Conservation (phyloP, 2,329 filamentous ascomycete species). For the Cadophora gregata region DNA sequence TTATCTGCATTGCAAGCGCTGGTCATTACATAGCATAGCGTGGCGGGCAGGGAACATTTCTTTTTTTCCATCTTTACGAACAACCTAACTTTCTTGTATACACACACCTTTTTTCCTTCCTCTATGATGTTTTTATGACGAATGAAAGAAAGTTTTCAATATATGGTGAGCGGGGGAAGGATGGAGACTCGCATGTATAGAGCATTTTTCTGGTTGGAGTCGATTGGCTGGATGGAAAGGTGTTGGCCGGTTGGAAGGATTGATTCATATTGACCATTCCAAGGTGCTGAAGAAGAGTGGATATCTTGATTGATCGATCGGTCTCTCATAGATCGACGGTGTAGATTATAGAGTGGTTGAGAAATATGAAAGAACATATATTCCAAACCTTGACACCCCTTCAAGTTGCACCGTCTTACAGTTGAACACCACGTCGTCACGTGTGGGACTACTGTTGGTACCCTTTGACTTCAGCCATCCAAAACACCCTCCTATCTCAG, state of each 20-base stretch:
- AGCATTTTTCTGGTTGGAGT: slow-evolving; percentile 16
- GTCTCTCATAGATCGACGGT: slow-evolving; percentile 13
- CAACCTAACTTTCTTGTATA: slow-evolving; percentile 27
- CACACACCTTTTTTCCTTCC: slow-evolving; percentile 16
- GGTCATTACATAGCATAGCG: slow-evolving; percentile 36
- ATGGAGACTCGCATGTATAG: not conserved
- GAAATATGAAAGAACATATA: slow-evolving; percentile 37
- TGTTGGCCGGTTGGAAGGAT: slow-evolving; percentile 4
- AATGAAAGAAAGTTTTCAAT: slow-evolving; percentile 18
- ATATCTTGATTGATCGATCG: slow-evolving; percentile 20
- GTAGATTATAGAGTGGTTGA: slow-evolving; percentile 25
- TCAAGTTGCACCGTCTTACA: no score
- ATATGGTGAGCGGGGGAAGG: not conserved
- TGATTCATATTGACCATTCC: slow-evolving; percentile 20
- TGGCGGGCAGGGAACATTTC: slow-evolving; percentile 6
- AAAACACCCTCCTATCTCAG: no score
- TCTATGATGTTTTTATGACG: slow-evolving; percentile 14
- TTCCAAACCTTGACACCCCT: no score
- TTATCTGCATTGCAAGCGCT: slow-evolving; percentile 35
- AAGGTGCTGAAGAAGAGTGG: not conserved
- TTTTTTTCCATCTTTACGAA: not conserved
- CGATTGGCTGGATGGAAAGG: not conserved
- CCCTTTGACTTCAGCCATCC: not conserved
- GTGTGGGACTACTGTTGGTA: not conserved
- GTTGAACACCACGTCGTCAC: no score